These are phyloP conservation scores for Boletus vermiculosoides DNA, from an alignment of 768 basidiomycete genomes.

Conservation along the genomic window DNA sequence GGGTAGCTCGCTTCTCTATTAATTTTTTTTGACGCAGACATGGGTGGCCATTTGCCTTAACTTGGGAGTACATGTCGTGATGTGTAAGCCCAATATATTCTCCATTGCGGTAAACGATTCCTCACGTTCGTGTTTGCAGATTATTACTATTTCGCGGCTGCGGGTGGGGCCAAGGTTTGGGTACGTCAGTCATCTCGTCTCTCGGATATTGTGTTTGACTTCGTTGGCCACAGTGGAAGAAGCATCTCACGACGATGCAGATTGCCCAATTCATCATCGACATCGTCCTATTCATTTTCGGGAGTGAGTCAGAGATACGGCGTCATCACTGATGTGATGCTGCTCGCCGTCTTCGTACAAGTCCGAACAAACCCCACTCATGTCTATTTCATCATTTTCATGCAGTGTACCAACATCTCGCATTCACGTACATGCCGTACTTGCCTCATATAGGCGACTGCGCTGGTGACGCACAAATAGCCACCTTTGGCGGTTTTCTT, in stretches of 20 bases:
- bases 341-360: background rate
- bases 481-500: conserved; percentile 16
- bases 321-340: background rate
- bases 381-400: background rate
- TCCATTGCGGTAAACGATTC: background rate
- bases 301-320: conserved; percentile 16
- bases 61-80: conserved; percentile 87
- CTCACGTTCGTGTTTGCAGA: conserved; percentile 45
- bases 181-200: conserved; percentile 5
- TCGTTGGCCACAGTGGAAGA: conserved; percentile 24
- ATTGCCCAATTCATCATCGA: conserved; percentile 28
- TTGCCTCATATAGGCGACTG: conserved; percentile 29
- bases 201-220: background rate
- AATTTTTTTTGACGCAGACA: conserved; percentile 48
- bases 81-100: conserved; percentile 63
- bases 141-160: conserved; percentile 98
- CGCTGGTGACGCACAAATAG: conserved; percentile 19
- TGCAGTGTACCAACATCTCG: conserved; percentile 28
- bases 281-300: conserved; percentile 20
- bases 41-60: conserved; percentile 75
- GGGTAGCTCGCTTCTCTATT: background rate
- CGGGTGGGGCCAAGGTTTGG: conserved; percentile 47
- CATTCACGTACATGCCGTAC: conserved; percentile 25
- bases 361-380: background rate
- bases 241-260: conserved; percentile 27